Conservation (phyloP, 2,329 filamentous ascomycete species). For the Claviceps africana region DNA sequence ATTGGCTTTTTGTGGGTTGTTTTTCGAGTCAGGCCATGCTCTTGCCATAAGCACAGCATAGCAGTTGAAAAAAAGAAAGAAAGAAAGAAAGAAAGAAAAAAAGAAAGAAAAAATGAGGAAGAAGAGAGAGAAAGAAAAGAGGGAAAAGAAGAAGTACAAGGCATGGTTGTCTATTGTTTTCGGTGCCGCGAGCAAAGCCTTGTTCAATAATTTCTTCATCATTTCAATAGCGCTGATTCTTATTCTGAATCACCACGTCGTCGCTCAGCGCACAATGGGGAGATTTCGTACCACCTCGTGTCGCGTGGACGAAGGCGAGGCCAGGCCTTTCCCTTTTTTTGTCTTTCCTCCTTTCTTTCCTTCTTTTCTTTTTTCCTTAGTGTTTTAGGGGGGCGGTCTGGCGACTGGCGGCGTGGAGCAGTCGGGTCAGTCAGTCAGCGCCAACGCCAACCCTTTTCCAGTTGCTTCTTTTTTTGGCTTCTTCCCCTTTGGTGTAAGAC, state of each 20-base stretch:
- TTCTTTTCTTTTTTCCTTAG: not conserved
- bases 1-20: too few species aligned
- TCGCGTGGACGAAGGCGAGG: not conserved
- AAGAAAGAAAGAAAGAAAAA: too few species aligned
- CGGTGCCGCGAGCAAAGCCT: not conserved
- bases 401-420: too few species aligned
- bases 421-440: not conserved
- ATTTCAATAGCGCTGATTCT: not conserved
- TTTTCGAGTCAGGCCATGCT: too few species aligned
- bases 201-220: too few species aligned
- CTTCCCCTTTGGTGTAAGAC: not conserved
- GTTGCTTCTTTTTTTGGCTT: not conserved
- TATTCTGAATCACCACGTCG: not conserved
- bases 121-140: too few species aligned
- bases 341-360: not conserved
- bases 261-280: not conserved
- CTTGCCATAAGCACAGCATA: too few species aligned
- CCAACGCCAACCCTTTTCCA: not conserved
- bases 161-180: too few species aligned
- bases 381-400: not conserved
- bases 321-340: too few species aligned
- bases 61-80: too few species aligned
- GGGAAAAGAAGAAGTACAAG: too few species aligned
- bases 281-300: not conserved
- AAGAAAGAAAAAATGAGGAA: too few species aligned